Evolutionary conservation across 768 basidiomycete genomes (phyloP), one percentile per base, ranked within the genome.

Genomic region (Neoboletus magnificus): DNA sequence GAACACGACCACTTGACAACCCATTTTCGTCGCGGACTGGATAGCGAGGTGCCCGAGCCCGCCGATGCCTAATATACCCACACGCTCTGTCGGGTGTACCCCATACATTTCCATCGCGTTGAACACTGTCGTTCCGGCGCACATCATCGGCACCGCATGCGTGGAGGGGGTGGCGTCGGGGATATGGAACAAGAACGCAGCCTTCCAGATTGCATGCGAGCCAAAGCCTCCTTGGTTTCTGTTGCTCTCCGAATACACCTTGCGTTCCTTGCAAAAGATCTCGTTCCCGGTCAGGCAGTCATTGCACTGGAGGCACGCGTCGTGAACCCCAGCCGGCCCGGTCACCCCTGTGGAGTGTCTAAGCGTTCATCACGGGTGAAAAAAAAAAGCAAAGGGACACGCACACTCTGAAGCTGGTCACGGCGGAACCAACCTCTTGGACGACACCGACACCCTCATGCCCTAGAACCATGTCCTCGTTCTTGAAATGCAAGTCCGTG

Each of bases 21-120:
- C 70, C 58, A 70, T 68, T 42, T 68, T 69, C 3, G 64, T 58
- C 6, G 67, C 66, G 50, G 71, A 71, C 29, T 71, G 65, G 47
- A 73, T 41, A 22, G 43, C 43, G 11, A 69, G 61, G 41, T 72
- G 71, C 11, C 67, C 67, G 8, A 73, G 62, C 10, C 69, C 67
- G 12, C 72, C 68, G 30, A 71, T 30, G 6, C 66, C 67, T 4
- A 68, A 36, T 18, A 70, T 55, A 5, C 64, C 66, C 5, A 70
- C 68, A 1, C 66, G 57, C 15, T 68, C 66, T 6, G 68, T 66
- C 5, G 65, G 50, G 15, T 61, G 66, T 18, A 69, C 54, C 18
- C 30, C n/a, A 16, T 65, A 50, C 48, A 62, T 43, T 35, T 66
- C 58, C 58, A 64, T 52, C 13, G 57, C 58, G 29, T 61, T 60